A percentile compares a stretch with the other conserved stretches of the same genome.
phyloP scores from a whole-genome alignment of 192 early-diverging fungal genomes.

The Coemansia sp. region DNA sequence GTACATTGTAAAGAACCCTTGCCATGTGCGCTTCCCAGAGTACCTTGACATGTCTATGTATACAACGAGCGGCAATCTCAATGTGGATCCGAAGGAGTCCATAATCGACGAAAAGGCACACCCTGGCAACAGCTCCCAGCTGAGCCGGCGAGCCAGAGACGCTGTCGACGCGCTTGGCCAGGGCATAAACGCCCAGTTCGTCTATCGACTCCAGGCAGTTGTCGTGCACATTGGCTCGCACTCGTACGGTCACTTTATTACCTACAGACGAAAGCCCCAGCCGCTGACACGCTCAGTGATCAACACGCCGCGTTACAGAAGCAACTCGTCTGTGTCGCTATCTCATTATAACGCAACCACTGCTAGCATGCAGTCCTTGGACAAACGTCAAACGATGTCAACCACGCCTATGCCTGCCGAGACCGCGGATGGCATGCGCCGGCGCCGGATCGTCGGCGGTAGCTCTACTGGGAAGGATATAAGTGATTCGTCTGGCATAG shows the following conservation, averaged over 20 bases:
- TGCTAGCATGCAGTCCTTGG: conserved; percentile 7
- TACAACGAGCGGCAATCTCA: conserved; percentile 61
- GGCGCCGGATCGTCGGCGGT: conserved; percentile 41
- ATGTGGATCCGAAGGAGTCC: conserved; percentile 58
- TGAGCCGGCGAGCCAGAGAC: conserved; percentile 29
- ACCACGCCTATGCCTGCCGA: conserved; percentile 13
- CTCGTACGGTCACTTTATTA: conserved; percentile 93
- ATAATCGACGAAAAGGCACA: conserved; percentile 41
- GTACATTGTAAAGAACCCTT: conserved; percentile 75
- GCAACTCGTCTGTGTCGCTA: conserved; percentile 30
- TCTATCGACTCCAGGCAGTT: conserved; percentile 79
- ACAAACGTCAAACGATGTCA: conserved; percentile 30
- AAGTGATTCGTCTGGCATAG: conserved; percentile 27
- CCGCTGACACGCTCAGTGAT: conserved; percentile 43
- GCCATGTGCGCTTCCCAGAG: conserved; percentile 79
- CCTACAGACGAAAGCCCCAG: conserved; percentile 67
- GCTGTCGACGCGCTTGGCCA: conserved; percentile 38
- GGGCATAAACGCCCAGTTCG: conserved; percentile 29
- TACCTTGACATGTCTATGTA: conserved; percentile 73
- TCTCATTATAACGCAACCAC: conserved; percentile 4
- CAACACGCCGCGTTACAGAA: conserved; percentile 50
- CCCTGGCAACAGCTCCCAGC: not conserved
- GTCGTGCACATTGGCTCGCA: conserved; percentile 91
- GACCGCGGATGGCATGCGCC: conserved; percentile 30
- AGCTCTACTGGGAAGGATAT: not conserved